Evolutionary conservation across 352 stramenopile species (phyloP), one percentile per base, ranked within the genome.

Genomic region (Aphanomyces cochlioides): DNA sequence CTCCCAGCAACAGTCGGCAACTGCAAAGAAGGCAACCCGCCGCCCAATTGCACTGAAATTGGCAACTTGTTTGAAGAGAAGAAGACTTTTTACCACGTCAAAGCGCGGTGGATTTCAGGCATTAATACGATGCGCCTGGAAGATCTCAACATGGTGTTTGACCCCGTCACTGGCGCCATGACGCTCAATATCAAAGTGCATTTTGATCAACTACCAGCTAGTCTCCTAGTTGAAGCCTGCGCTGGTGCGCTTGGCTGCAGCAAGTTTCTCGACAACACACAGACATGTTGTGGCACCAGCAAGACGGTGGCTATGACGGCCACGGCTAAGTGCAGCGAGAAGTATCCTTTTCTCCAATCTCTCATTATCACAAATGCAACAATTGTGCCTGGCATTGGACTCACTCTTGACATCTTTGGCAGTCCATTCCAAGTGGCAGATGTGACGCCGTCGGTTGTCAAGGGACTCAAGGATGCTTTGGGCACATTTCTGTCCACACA

Each of bases 1-100:
- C 48, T 70, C n/a, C 64, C 64, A 3, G 64, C 64, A 17, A 63
- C 64, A 3, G 47, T 70, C 36, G 64, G 64, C 54, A 70, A 70
- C 54, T 70, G 64, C 40, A 37, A 19, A 15, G 54, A 47, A 10
- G 64, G 13, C 47, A 61, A 17, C 47, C 43, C 64, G 10, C 64
- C 64, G 28, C 8, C 54, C 5, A 61, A 61, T 37, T 67, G 59
- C 59, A 56, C 28, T 21, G 21, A 67, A 3, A 56, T 67, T 39
- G 59, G 59, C 39, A 38, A 54, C 59, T 37, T 67, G 19, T 67
- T 43, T 38, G 59, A 48, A 36, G n/a, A 57, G 10, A 67, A 67
- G 41, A 34, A 48, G 13, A 67, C 19, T 8, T 67, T 67, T 40
- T 67, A 67, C 59, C 39, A 56, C 21, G 59, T 67, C 12, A 67